These are phyloP conservation scores for Aspergillus kassunensis DNA, from an alignment of 495 filamentous ascomycete genomes.

Conservation along the genomic window DNA sequence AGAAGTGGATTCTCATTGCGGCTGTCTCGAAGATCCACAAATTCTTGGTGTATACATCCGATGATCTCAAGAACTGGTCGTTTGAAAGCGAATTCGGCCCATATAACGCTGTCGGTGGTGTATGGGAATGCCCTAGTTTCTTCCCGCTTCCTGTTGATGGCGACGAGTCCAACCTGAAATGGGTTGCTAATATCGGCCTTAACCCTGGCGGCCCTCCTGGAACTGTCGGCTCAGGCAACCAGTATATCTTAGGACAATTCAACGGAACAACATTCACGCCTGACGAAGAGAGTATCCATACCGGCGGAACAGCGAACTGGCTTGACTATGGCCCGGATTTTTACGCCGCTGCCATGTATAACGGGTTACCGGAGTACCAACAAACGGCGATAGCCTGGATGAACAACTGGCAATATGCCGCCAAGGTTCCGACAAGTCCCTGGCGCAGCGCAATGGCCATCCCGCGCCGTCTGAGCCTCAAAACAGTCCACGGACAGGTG, in stretches of 20 bases:
- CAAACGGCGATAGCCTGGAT: constrained; percentile 53
- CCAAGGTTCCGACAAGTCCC: constrained; percentile 30
- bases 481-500: constrained; percentile 17
- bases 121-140: constrained; percentile 57
- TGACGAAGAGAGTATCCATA: constrained; percentile 2
- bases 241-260: constrained; percentile 37
- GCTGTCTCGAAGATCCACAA: constrained; percentile 47
- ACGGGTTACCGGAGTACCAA: constrained; percentile 35
- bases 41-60: constrained; percentile 50
- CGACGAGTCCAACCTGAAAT: constrained; percentile 34
- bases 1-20: constrained; percentile 49
- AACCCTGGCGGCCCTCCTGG: constrained; percentile 56
- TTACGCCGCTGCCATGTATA: constrained; percentile 54
- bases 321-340: constrained; percentile 57
- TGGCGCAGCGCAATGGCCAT: constrained; percentile 52
- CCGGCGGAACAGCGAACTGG: constrained; percentile 25
- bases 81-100: constrained; percentile 52
- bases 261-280: constrained; percentile 30
- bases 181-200: constrained; percentile 46
- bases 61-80: constrained; percentile 51
- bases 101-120: constrained; percentile 48
- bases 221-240: constrained; percentile 36
- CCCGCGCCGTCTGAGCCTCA: constrained; percentile 38
- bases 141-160: constrained; percentile 32
- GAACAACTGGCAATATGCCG: constrained; percentile 56